A percentile compares a stretch with the other conserved stretches of the same genome.
Evolutionary conservation across 257 asterid species (phyloP).

Genomic region (Forsythia suspensa): DNA sequence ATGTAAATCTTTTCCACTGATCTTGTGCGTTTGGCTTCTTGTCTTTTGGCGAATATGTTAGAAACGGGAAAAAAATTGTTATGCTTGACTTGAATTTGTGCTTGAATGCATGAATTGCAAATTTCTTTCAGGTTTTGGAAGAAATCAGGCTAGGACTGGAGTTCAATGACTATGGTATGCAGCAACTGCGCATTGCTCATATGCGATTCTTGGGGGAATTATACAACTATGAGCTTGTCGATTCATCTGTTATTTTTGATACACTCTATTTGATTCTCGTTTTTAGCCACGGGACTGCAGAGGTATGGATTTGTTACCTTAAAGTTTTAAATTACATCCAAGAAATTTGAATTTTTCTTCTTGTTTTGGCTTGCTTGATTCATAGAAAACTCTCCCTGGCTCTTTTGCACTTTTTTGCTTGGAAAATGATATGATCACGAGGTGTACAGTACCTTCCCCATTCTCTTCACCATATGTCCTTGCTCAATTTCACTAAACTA

Average conservation of each 20-base stretch:
- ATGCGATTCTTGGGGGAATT: constrained; percentile 97
- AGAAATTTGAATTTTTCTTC: not conserved
- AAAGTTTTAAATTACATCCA: not conserved
- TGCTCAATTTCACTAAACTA: not conserved
- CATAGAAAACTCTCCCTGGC: not conserved
- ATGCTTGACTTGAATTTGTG: constrained; percentile 16
- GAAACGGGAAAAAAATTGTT: constrained; percentile 4
- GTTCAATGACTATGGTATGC: constrained; percentile 92
- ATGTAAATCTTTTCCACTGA: not conserved
- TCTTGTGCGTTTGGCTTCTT: not conserved
- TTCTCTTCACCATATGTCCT: not conserved
- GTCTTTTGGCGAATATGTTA: constrained; percentile 9
- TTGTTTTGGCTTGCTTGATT: constrained; percentile 12
- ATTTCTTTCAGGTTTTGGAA: constrained; percentile 76
- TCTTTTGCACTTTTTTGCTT: not conserved
- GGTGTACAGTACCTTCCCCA: not conserved
- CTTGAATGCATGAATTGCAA: constrained; percentile 19
- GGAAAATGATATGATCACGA: not conserved
- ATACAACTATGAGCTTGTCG: constrained; percentile 94
- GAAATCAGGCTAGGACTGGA: constrained; percentile 88
- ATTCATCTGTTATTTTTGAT: constrained; percentile 92
- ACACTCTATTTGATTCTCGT: constrained; percentile 75
- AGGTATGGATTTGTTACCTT: constrained; percentile 50
- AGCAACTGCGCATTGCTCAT: constrained; percentile 85
- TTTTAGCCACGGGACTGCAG: constrained; percentile 89